Base-by-base conservation (phyloP, 2,329 filamentous ascomycete genomes). In the Monosporascus cannonballus region DNA sequence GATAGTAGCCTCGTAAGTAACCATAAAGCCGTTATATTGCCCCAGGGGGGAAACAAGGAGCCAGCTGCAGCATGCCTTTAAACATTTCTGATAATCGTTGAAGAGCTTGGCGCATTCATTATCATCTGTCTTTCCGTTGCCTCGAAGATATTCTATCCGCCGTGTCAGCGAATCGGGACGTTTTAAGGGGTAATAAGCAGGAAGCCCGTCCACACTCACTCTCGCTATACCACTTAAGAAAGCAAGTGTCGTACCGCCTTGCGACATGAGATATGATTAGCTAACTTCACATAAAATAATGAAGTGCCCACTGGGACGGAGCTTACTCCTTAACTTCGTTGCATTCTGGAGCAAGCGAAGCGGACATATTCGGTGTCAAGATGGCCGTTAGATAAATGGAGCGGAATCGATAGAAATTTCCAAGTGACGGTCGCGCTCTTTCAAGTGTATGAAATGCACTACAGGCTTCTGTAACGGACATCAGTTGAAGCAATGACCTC, bases 181-280 rank as follows among this genome's bases (percentile, higher is more conserved):
- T 8, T 20, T 24, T 42, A 48, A 44, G 42, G 41, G 53, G 48
- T 74, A 25, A 55, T 49, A 18, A 20, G 25, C 20, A 45, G 27
- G 48, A n/a, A 48, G 36, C 25, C 36, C 18, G 27, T 49, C 50
- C 25, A 59, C 30, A 71, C 86, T 54, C 78, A 96, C 94, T 97
- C 73, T 99, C 94, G 68, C 92, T 96, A 71, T 99, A 99, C 94
- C 94, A 99, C 74, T 96, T 97, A 59, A 99, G 76, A 69, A 99
- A 99, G 74, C 94, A 99, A 50, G 87, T 92, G 71, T 99, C 94
- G 69, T 99, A 99, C 63, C 86, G 89, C 69, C 92, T 96, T 56
- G 6, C 41, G 48, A 44, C 51, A 52, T 38, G 56, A 55, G 51
- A 63, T 49, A 37, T 22, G 34, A 44, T 49, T 22, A 49, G 47